Evolutionary conservation across 192 early-diverging fungal species (phyloP).

Genomic region (Coemansia sp.): DNA sequence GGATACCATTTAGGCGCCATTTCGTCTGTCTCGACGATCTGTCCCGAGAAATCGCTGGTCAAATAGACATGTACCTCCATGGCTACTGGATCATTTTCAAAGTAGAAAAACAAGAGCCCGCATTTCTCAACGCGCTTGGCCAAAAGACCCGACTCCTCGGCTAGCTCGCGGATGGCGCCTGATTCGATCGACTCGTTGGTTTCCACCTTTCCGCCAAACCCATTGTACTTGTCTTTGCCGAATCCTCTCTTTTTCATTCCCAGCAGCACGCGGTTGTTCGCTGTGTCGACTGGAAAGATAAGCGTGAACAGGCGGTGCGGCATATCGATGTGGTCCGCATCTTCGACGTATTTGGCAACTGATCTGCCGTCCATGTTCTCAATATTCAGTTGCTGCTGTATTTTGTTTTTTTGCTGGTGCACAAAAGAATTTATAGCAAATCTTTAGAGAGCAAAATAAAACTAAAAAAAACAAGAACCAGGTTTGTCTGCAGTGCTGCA

Average conservation of each 20-base stretch:
- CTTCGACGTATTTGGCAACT: constrained; percentile 34
- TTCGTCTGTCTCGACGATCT: constrained; percentile 65
- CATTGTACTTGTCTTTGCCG: constrained; percentile 64
- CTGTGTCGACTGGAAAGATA: constrained; percentile 32
- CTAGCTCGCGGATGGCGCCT: constrained; percentile 64
- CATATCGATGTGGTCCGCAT: constrained; percentile 17
- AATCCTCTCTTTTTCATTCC: constrained; percentile 83
- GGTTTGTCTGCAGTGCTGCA: no score
- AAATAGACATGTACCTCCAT: constrained; percentile 68
- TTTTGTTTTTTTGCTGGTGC: no score
- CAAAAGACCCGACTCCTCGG: constrained; percentile 57
- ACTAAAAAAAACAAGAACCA: background rate
- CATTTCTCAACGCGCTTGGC: constrained; percentile 45
- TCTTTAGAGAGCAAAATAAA: background rate
- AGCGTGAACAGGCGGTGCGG: constrained; percentile 45
- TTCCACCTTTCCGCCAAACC: constrained; percentile 81
- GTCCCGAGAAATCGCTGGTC: constrained; percentile 46
- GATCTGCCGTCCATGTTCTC: constrained; percentile 28
- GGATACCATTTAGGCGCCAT: constrained; percentile 74
- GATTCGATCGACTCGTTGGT: constrained; percentile 58
- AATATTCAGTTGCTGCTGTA: no score
- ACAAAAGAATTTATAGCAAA: no score
- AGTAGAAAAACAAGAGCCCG: constrained; percentile 63
- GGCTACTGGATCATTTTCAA: constrained; percentile 59
- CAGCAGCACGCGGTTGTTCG: constrained; percentile 54